A percentile compares a stretch with the other conserved stretches of the same genome.
Evolutionary conservation across 306 rosid genomes (phyloP).

Genomic region (Prunus mongolica): DNA sequence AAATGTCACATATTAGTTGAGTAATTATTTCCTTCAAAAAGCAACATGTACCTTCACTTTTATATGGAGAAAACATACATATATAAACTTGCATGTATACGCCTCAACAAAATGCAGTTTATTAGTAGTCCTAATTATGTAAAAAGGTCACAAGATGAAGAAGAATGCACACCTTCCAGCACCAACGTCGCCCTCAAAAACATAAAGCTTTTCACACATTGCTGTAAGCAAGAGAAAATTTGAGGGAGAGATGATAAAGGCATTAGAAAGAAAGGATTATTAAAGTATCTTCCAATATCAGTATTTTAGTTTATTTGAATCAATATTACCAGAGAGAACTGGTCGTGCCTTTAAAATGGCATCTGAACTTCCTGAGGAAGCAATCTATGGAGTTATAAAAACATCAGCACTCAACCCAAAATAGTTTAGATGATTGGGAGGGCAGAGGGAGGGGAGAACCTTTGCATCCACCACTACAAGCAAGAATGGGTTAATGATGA

Average conservation of each 20-base stretch:
- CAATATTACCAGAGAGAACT: constrained; percentile 62
- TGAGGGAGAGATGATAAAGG: constrained; percentile 6
- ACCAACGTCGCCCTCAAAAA: constrained; percentile 86
- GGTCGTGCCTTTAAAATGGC: constrained; percentile 70
- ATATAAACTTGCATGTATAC: background rate
- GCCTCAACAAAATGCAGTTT: background rate
- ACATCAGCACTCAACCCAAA: constrained; percentile 23
- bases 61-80: background rate
- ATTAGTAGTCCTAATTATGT: background rate
- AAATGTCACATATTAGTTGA: background rate
- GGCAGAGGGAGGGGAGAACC: constrained; percentile 6
- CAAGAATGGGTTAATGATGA: constrained; percentile 1
- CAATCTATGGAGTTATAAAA: constrained; percentile 45
- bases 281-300: constrained; percentile 1
- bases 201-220: constrained; percentile 77
- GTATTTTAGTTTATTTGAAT: constrained; percentile 5
- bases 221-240: constrained; percentile 53
- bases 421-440: constrained; percentile 6
- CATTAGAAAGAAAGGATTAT: constrained; percentile 7
- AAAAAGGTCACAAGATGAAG: constrained; percentile 24
- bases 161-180: constrained; percentile 70
- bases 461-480: constrained; percentile 7
- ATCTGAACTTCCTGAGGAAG: constrained; percentile 66
- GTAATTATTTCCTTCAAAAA: background rate
- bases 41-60: background rate